These are phyloP conservation scores for Xylaria sp. DNA, from an alignment of 2,329 filamentous ascomycete genomes.

Conservation along the genomic window DNA sequence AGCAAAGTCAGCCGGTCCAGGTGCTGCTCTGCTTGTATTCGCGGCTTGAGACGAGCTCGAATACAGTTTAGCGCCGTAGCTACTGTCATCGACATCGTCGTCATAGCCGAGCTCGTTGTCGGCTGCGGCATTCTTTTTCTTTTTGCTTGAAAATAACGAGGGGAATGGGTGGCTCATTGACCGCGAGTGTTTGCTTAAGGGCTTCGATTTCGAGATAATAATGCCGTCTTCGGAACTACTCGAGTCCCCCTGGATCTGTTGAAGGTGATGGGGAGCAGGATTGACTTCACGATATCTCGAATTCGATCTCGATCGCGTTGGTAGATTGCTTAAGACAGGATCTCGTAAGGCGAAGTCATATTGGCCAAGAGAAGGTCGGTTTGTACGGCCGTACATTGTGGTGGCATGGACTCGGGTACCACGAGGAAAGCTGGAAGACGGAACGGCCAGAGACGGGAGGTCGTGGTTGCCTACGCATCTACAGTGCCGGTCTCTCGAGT, in stretches of 20 bases:
- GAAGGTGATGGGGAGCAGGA: conserved; percentile 35
- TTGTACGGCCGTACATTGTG: conserved; percentile 43
- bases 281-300: conserved; percentile 44
- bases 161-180: conserved; percentile 86
- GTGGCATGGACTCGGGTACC: conserved; percentile 30
- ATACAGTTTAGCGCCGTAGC: conserved; percentile 46
- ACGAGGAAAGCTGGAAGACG: conserved; percentile 31
- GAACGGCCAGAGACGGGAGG: conserved; percentile 31
- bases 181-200: conserved; percentile 60
- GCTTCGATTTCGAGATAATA: conserved; percentile 42
- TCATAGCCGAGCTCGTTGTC: conserved; percentile 48
- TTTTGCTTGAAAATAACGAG: conserved; percentile 71
- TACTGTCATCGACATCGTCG: conserved; percentile 59
- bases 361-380: conserved; percentile 45
- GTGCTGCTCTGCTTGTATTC: conserved; percentile 45
- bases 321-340: conserved; percentile 35
- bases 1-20: conserved; percentile 61
- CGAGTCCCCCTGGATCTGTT: conserved; percentile 50
- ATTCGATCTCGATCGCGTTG: conserved; percentile 42
- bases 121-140: conserved; percentile 61
- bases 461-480: conserved; percentile 34
- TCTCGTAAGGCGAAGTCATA: conserved; percentile 45
- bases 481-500: conserved; percentile 7
- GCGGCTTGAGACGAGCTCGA: conserved; percentile 48
- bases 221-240: conserved; percentile 55